A percentile compares a stretch with the other conserved stretches of the same genome.
phyloP scores from a whole-genome alignment of 2,329 filamentous ascomycete genomes.

The Pseudogymnoascus sp. region DNA sequence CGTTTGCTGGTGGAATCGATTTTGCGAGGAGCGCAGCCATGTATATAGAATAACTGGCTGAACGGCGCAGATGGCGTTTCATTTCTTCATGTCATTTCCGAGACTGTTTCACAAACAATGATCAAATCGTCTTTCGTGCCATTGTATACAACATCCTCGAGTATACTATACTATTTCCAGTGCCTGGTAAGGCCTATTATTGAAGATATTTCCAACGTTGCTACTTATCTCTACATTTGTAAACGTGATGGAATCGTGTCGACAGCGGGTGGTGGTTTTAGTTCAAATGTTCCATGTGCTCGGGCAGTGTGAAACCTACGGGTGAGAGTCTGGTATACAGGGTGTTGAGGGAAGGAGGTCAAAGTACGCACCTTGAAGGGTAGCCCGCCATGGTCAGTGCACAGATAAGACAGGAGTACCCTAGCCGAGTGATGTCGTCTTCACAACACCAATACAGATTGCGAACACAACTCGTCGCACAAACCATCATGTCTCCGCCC shows the following conservation, averaged over 20 bases:
- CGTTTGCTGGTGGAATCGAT: slow-evolving; percentile 8
- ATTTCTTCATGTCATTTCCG: background rate
- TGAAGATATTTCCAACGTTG: background rate
- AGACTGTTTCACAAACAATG: background rate
- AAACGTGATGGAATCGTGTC: background rate
- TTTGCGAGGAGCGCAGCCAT: slow-evolving; percentile 3
- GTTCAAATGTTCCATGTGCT: background rate
- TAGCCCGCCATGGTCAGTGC: background rate
- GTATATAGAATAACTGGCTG: slow-evolving; percentile 8
- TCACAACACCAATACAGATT: slow-evolving; percentile 1
- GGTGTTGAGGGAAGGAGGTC: background rate
- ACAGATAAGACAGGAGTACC: slow-evolving; percentile 5
- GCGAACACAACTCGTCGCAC: background rate
- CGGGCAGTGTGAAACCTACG: background rate
- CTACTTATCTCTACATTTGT: background rate
- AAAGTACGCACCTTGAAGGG: slow-evolving; percentile 2
- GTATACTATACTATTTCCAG: background rate
- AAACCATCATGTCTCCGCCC: background rate
- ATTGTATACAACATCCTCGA: background rate
- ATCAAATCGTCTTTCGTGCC: background rate
- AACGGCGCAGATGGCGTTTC: slow-evolving; percentile 3
- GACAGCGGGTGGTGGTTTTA: background rate
- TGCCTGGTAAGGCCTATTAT: background rate
- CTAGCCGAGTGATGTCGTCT: slow-evolving; percentile 7
- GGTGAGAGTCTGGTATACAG: background rate